A percentile compares a stretch with the other conserved stretches of the same genome.
These are phyloP conservation scores for Tetrahymena elliotti DNA, from an alignment of 73 alveolate species.

Conservation along the genomic window DNA sequence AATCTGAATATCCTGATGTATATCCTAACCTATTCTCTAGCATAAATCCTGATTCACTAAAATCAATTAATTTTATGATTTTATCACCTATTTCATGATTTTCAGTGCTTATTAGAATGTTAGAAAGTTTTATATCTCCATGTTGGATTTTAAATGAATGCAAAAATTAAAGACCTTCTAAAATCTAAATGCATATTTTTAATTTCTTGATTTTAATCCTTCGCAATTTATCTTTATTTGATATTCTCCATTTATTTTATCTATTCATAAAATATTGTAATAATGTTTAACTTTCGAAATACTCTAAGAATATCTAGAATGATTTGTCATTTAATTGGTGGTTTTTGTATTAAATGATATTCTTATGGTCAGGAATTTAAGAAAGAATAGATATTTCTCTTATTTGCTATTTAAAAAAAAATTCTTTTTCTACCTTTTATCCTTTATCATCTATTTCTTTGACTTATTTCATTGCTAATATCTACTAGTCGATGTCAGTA, in stretches of 20 bases:
- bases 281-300: not conserved
- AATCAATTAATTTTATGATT: not conserved
- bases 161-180: too few relatives aligned
- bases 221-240: not conserved
- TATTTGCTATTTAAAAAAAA: too few relatives aligned
- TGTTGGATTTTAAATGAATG: not conserved
- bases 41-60: not conserved
- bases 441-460: not conserved
- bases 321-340: not conserved
- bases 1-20: not conserved
- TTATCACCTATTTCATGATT: not conserved
- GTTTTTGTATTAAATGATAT: not conserved
- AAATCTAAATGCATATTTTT: not conserved
- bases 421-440: too few relatives aligned
- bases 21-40: not conserved
- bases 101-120: not conserved
- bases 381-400: not conserved
- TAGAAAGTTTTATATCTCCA: not conserved
- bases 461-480: not conserved
- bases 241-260: not conserved
- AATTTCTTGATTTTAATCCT: too few relatives aligned
- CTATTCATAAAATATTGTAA: too few relatives aligned
- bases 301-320: not conserved
- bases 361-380: not conserved
- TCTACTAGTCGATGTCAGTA: too few relatives aligned